Base-by-base conservation (phyloP, 805 yeast species). In the Candida krabiensis region DNA sequence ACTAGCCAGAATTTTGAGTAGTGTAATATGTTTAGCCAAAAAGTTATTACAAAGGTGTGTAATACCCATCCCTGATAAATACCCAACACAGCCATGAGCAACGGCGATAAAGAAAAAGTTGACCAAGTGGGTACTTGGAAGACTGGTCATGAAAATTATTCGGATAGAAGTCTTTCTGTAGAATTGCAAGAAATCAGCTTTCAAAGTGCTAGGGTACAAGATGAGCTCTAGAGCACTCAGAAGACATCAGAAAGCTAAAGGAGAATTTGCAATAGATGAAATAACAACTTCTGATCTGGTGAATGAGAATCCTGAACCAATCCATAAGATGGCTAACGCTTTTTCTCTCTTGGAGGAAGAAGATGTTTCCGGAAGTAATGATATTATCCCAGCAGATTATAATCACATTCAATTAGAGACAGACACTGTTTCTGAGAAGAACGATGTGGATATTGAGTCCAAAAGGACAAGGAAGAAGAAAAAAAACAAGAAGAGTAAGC, bases 191-290 rank as follows among this genome's bases (percentile, higher is more conserved):
- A n/a, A n/a, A n/a, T n/a, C n/a, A n/a, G n/a, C n/a, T n/a, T n/a
- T n/a, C n/a, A n/a, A n/a, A n/a, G n/a, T n/a, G n/a, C n/a, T n/a
- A n/a, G 24, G 11, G 24, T 21, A 21, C 11, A 9, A n/a, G 5
- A 75, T 75, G 80, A 73, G 79, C 58, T 69, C 75, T 2, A 65
- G 80, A 47, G 75, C 75, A 5, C 56, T 75, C 31, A 68, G 68
- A 44, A 63, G 66, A 36, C 53, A 74, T 12, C 71, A 72, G 40
- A 67, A 52, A 35, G 38, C 50, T 25, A 54, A 54, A 7, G 61
- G 56, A 28, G 44, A 49, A 14, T 48, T 44, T 15, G 40, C 30
- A n/a, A 21, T 38, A 32, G 50, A 40, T 4, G 38, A 40, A 17
- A 40, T 5, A 13, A 6, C 19, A 26, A 26, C n/a, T n/a, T n/a